Evolutionary conservation across 2,329 filamentous ascomycete species (phyloP).

Genomic region (Ophiostoma piceae): DNA sequence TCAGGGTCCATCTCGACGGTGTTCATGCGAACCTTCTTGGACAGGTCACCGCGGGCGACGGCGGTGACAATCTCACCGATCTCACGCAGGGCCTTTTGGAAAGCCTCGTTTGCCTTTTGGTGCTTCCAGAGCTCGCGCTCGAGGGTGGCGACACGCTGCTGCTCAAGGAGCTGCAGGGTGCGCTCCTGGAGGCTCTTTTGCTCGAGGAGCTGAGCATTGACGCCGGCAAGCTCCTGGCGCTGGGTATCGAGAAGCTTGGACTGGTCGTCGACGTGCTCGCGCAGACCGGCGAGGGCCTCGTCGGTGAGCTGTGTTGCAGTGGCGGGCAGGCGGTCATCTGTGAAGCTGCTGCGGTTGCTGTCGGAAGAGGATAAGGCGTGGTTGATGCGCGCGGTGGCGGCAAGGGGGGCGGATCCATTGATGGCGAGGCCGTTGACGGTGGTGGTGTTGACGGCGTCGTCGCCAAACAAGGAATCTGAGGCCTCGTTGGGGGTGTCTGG

Average conservation of each 20-base stretch:
- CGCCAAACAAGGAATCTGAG: constrained; percentile 58
- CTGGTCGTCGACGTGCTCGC: constrained; percentile 88
- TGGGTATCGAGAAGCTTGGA: constrained; percentile 86
- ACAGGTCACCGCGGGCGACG: constrained; percentile 89
- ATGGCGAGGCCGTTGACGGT: constrained; percentile 36
- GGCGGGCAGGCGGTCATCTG: constrained; percentile 28
- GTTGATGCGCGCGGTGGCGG: constrained; percentile 3
- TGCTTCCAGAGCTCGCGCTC: constrained; percentile 95
- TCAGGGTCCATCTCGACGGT: constrained; percentile 96
- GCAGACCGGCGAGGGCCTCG: constrained; percentile 77
- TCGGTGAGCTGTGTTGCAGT: constrained; percentile 60
- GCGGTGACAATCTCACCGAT: constrained; percentile 97
- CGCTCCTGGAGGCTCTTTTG: constrained; percentile 81
- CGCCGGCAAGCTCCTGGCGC: constrained; percentile 75
- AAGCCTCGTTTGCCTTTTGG: constrained; percentile 95
- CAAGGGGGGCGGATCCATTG: constrained; percentile 12
- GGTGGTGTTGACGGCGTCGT: constrained; percentile 38
- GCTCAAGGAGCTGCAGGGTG: constrained; percentile 75
- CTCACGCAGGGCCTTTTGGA: constrained; percentile 93
- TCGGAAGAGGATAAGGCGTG: constrained; percentile 22
- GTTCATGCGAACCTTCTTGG: constrained; percentile 94
- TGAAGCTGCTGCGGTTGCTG: constrained; percentile 29
- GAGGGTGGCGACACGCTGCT: constrained; percentile 79
- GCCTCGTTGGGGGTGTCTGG: constrained; percentile 80
- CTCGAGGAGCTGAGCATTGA: constrained; percentile 78